Conservation (phyloP, 2,329 filamentous ascomycete species). For the Aspergillus sp. region DNA sequence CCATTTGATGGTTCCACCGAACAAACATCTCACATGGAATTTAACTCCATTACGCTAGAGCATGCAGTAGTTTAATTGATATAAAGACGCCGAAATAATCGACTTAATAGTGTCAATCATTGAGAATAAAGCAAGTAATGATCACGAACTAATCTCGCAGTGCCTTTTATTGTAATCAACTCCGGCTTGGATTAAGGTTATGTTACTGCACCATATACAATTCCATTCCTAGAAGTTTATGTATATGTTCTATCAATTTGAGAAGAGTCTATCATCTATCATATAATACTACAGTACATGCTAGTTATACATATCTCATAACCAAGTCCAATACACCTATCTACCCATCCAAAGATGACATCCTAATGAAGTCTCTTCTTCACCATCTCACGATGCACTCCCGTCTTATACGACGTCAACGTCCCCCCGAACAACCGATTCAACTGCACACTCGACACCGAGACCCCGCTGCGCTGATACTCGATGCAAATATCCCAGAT, state of each 20-base stretch:
- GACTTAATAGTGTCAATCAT: too few relatives aligned
- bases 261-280: background rate
- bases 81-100: too few relatives aligned
- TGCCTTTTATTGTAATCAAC: too few relatives aligned
- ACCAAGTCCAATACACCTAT: background rate
- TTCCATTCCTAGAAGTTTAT: background rate
- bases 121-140: too few relatives aligned
- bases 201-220: background rate
- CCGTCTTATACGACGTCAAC: conserved; percentile 29
- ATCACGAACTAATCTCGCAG: too few relatives aligned
- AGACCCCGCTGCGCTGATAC: conserved; percentile 35
- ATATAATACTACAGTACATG: too few relatives aligned
- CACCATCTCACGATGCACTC: conserved; percentile 10
- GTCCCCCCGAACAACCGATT: conserved; percentile 32
- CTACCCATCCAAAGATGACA: background rate
- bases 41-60: too few relatives aligned
- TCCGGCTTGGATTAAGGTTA: too few relatives aligned
- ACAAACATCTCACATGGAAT: too few relatives aligned
- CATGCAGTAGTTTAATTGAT: too few relatives aligned
- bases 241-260: background rate
- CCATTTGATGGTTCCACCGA: too few relatives aligned
- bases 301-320: background rate
- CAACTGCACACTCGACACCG: conserved; percentile 25
- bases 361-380: conserved; percentile 5
- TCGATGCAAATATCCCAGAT: conserved; percentile 41